Evolutionary conservation across 2,329 filamentous ascomycete species (phyloP).

Genomic region (Colletotrichum ledebouriae): DNA sequence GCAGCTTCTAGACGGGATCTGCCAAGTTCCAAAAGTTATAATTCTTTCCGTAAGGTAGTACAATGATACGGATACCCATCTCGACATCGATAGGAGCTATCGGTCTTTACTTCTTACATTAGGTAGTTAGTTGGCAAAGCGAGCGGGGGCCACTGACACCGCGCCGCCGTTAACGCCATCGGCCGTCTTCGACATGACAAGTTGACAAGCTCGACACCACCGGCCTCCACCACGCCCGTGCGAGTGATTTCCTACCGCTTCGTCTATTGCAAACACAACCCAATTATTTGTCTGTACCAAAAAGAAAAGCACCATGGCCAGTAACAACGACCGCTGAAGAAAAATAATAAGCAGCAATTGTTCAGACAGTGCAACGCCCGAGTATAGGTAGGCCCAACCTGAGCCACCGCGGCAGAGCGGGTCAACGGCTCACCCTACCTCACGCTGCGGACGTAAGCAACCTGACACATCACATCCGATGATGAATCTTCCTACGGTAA

Average conservation of each 20-base stretch:
- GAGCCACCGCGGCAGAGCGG: neutral
- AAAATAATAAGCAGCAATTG: neutral
- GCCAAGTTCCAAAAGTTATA: neutral
- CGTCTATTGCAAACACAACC: neutral
- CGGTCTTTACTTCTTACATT: neutral
- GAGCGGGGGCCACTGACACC: neutral
- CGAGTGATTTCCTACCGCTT: constrained; percentile 1
- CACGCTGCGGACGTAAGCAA: neutral
- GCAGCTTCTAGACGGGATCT: constrained; percentile 3
- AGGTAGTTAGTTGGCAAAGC: neutral
- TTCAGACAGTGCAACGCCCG: neutral
- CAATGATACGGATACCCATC: neutral
- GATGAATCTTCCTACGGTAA: neutral
- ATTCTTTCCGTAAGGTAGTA: no score
- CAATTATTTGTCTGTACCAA: neutral
- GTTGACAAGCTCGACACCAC: constrained; percentile 13
- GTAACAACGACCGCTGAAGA: neutral
- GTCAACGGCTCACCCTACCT: constrained; percentile 4
- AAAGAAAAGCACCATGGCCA: neutral
- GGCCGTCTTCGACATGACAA: constrained; percentile 11
- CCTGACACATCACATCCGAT: neutral
- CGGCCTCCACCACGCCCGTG: neutral
- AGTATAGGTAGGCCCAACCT: neutral
- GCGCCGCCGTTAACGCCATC: constrained; percentile 13
- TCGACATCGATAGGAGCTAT: neutral